Base-by-base conservation (phyloP, 2,329 filamentous ascomycete genomes). In the Penicillium brevicompactum region DNA sequence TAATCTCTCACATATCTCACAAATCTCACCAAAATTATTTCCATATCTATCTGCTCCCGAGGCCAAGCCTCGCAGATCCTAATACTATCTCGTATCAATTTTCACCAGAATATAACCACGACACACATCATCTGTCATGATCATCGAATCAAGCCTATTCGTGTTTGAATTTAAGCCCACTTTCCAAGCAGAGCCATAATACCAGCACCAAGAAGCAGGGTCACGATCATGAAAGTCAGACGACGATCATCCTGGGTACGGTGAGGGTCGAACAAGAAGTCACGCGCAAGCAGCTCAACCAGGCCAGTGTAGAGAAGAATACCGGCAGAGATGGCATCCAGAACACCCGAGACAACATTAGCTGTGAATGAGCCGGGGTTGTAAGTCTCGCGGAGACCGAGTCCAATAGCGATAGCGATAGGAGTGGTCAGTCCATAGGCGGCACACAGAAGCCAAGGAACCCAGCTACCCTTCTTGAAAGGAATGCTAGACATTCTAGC, bases 401-500 rank as follows among this genome's bases (percentile, higher is more conserved):
- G 63, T 0, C 81, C 82, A 46, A 72, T 68, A 1, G 69, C 69
- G 31, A 82, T 81, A 3, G 80, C 70, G 49, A 84, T 74, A 0
- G 82, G 82, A 0, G 82, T 84, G 0, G 81, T 81, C 9, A 84
- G 59, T 0, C 80, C 80, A 57, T 83, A 84, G 0, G 72, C 75
- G 0, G 71, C 30, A 57, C 80, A 82, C 1, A 84, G 67, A 0
- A 72, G 47, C 78, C 80, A 84, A 0, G 81, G 81, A 46, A 83
- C 61, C 76, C 75, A 80, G 32, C 62, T 69, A 0, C 71, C 67
- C 14, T 64, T 68, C 5, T 76, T 76, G 63, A 82, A 84, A 0
- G 78, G 81, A 18, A 86, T 84, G 21, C 80, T 78, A 4, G 82
- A 82, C 68, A 87, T 80, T 46, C 84, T 77, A 0, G 84, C 82